phyloP scores from a whole-genome alignment of 2,329 filamentous ascomycete species.

The Fusarium papillatum region DNA sequence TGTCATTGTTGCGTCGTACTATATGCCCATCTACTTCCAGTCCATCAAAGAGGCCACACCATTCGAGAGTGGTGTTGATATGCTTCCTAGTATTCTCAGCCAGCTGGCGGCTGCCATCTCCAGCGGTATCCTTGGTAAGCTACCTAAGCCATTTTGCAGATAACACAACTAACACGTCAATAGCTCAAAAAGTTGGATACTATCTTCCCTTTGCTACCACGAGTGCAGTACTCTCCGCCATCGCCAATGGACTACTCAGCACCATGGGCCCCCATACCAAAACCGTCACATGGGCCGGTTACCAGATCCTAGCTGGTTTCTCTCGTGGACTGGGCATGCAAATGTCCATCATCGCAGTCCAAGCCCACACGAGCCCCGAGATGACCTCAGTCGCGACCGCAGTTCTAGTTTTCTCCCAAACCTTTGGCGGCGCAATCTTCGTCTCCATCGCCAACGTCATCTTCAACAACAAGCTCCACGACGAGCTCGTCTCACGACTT shows the following conservation, averaged over 20 bases:
- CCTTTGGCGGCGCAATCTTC: constrained; percentile 59
- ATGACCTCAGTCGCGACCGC: constrained; percentile 46
- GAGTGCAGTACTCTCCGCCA: constrained; percentile 46
- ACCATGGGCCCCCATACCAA: constrained; percentile 53
- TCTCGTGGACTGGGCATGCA: constrained; percentile 60
- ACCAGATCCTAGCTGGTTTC: constrained; percentile 57
- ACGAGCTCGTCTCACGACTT: constrained; percentile 47
- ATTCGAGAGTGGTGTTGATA: constrained; percentile 45
- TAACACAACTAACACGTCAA: neutral
- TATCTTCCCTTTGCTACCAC: constrained; percentile 58
- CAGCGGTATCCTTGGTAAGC: constrained; percentile 40
- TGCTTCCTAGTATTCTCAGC: constrained; percentile 45
- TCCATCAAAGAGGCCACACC: constrained; percentile 53
- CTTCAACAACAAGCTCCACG: constrained; percentile 48
- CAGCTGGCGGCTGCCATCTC: constrained; percentile 41
- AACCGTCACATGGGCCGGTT: constrained; percentile 58
- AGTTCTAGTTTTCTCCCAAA: constrained; percentile 41
- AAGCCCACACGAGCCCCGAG: constrained; percentile 41
- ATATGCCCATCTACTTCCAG: constrained; percentile 67
- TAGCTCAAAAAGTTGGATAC: constrained; percentile 53
- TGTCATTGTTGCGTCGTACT: constrained; percentile 61
- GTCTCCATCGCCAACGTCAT: constrained; percentile 52
- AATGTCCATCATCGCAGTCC: constrained; percentile 50
- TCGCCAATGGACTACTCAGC: constrained; percentile 57
- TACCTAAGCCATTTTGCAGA: too few relatives aligned